phyloP scores from a whole-genome alignment of 148 eudicot genomes.

The Vaccinium macrocarpon region DNA sequence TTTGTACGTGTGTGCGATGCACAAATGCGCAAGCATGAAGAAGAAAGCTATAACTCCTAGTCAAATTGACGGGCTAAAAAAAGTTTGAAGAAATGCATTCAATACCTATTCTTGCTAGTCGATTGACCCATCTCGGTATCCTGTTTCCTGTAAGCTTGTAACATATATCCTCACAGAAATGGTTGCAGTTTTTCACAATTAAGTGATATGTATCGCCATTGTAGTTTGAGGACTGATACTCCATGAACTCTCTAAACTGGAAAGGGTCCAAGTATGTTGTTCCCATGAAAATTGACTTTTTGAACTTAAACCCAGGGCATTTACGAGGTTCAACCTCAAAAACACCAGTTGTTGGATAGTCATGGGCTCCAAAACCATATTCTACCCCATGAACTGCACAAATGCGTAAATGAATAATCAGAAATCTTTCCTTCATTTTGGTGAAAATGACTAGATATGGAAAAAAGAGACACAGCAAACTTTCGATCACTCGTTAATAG shows the following conservation, averaged over 20 bases:
- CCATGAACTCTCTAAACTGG: constrained; percentile 73
- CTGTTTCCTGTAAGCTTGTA: constrained; percentile 66
- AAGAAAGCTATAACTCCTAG: background rate
- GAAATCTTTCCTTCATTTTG: background rate
- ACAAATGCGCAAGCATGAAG: background rate
- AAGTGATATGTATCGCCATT: constrained; percentile 73
- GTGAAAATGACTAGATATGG: background rate
- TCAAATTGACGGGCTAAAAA: constrained; percentile 6
- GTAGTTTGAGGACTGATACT: constrained; percentile 57
- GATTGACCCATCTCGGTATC: constrained; percentile 90
- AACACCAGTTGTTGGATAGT: constrained; percentile 74
- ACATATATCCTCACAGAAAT: constrained; percentile 77
- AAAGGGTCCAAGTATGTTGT: constrained; percentile 49
- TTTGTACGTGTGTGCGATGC: background rate
- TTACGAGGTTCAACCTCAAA: constrained; percentile 89
- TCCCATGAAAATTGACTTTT: constrained; percentile 77
- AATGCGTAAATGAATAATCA: background rate
- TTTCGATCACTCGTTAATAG: background rate
- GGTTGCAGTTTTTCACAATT: constrained; percentile 80
- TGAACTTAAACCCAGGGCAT: constrained; percentile 87
- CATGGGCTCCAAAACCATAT: constrained; percentile 95
- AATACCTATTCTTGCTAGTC: constrained; percentile 83
- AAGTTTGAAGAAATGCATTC: background rate
- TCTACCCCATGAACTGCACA: constrained; percentile 73
- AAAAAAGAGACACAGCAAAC: background rate